Evolutionary conservation across 2,329 filamentous ascomycete species (phyloP).

Genomic region (Colletotrichum sp.): DNA sequence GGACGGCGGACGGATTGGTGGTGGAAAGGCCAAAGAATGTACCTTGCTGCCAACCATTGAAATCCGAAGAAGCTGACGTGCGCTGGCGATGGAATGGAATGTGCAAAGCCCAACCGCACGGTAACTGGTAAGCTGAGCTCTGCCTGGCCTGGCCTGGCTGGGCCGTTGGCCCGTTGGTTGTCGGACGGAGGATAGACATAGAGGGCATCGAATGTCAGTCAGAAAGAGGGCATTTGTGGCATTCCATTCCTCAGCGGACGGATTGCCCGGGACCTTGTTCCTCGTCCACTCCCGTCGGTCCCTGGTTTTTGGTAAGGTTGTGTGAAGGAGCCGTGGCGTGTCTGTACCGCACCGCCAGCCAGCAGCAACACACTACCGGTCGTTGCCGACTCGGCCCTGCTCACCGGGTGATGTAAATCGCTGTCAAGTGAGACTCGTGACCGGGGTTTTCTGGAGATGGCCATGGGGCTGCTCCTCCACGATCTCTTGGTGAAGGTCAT

Average conservation of each 20-base stretch:
- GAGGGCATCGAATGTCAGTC: not conserved
- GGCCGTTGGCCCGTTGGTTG: not conserved
- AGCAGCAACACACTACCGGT: not conserved
- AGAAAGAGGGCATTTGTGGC: not conserved
- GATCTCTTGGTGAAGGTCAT: not conserved
- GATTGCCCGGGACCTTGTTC: not conserved
- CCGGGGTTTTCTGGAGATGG: not conserved
- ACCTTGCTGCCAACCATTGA: not conserved
- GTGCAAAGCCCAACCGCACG: not conserved
- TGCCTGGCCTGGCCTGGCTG: not conserved
- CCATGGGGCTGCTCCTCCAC: not conserved
- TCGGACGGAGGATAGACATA: not conserved
- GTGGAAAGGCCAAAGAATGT: not conserved
- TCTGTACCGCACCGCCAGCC: not conserved
- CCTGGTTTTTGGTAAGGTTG: constrained; percentile 2
- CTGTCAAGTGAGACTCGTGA: constrained; percentile 8
- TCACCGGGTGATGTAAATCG: constrained; percentile 8
- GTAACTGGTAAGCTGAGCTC: not conserved
- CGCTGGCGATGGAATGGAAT: not conserved
- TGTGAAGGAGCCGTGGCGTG: constrained; percentile 1
- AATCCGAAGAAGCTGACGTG: not conserved
- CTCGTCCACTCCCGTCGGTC: not conserved
- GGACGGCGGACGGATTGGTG: not conserved
- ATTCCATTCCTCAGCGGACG: not conserved
- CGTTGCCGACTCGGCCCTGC: constrained; percentile 10